These are phyloP conservation scores for Saccharomycopsis schoenii DNA, from an alignment of 805 yeast genomes.

Conservation along the genomic window DNA sequence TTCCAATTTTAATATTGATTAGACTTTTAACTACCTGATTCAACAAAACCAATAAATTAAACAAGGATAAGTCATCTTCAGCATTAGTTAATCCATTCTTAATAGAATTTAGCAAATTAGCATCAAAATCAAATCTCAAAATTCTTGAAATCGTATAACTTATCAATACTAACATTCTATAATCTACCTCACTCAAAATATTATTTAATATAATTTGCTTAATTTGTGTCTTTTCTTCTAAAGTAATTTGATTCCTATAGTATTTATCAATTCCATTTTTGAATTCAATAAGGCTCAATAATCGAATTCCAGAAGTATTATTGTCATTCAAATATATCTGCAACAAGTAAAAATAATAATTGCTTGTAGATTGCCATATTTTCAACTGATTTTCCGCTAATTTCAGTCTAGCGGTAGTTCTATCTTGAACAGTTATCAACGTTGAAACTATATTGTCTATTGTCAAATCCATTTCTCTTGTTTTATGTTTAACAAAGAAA, in stretches of 20 bases:
- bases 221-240: constrained; percentile 64
- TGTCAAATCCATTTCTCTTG: constrained; percentile 6
- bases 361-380: constrained; percentile 56
- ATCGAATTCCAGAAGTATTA: constrained; percentile 56
- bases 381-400: constrained; percentile 62
- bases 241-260: constrained; percentile 67
- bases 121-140: constrained; percentile 76
- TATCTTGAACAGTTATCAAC: constrained; percentile 1
- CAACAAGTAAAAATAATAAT: constrained; percentile 44
- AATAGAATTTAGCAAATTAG: constrained; percentile 66
- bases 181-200: constrained; percentile 57
- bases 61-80: constrained; percentile 25
- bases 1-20: constrained; percentile 72
- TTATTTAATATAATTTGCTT: constrained; percentile 43
- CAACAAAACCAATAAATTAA: constrained; percentile 54
- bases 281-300: constrained; percentile 81
- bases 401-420: constrained; percentile 33
- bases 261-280: constrained; percentile 79
- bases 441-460: not conserved
- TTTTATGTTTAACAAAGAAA: not conserved
- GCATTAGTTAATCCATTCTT: constrained; percentile 28
- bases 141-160: constrained; percentile 76
- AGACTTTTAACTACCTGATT: constrained; percentile 73
- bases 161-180: constrained; percentile 69
- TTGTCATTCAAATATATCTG: constrained; percentile 51